phyloP scores from a whole-genome alignment of 169 alveolate genomes.

The Plasmodium malariae region DNA sequence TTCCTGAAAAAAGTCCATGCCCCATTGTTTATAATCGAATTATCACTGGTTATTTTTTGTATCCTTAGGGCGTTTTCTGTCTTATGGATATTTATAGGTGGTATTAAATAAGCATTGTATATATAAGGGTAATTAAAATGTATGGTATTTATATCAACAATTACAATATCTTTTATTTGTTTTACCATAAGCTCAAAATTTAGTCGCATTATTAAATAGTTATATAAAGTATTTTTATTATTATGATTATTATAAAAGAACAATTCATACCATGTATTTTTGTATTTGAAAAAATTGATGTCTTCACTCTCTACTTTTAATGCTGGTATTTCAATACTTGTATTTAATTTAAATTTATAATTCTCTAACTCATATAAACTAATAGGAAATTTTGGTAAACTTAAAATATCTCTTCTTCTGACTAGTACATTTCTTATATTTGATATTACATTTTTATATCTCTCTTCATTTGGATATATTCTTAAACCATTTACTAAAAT shows the following conservation, averaged over 20 bases:
- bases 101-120: slow-evolving; percentile 59
- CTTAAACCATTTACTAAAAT: slow-evolving; percentile 17
- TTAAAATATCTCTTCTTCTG: slow-evolving; percentile 32
- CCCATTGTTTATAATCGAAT: slow-evolving; percentile 55
- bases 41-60: slow-evolving; percentile 68
- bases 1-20: slow-evolving; percentile 42
- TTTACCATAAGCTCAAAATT: slow-evolving; percentile 54
- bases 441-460: slow-evolving; percentile 36
- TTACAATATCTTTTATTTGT: slow-evolving; percentile 53
- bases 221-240: slow-evolving; percentile 27
- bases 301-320: slow-evolving; percentile 34
- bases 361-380: slow-evolving; percentile 39
- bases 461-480: slow-evolving; percentile 30
- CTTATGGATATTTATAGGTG: slow-evolving; percentile 43
- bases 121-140: slow-evolving; percentile 65
- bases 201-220: slow-evolving; percentile 29
- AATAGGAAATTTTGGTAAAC: slow-evolving; percentile 38
- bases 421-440: slow-evolving; percentile 18
- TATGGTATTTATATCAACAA: slow-evolving; percentile 36
- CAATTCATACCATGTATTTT: slow-evolving; percentile 74
- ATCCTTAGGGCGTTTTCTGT: slow-evolving; percentile 44
- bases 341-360: slow-evolving; percentile 10
- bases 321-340: slow-evolving; percentile 21
- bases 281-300: slow-evolving; percentile 41
- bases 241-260: slow-evolving; percentile 42